Evolutionary conservation across 2,329 filamentous ascomycete genomes (phyloP), one percentile per base, ranked within the genome.

Genomic region (Colletotrichum tanaceti): DNA sequence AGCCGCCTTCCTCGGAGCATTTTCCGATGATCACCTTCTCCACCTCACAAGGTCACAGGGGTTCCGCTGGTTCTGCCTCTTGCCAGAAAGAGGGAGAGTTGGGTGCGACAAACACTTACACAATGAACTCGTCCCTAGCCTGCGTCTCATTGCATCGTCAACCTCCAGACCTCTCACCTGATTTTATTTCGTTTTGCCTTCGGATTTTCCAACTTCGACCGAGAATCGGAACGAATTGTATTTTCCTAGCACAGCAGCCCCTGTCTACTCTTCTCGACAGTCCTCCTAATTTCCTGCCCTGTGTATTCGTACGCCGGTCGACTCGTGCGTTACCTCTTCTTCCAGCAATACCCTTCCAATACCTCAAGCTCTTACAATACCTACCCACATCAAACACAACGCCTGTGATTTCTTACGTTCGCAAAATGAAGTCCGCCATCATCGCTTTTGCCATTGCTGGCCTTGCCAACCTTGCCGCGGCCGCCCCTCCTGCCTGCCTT

Each of bases 401-500:
- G 53, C 16, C n/a, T 7, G n/a, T 35, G 24, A 52, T 58, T 20
- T 24, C 18, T 49, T 22, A 13, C 44, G 35, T 24, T 28, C n/a
- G 7, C 22, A 32, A 28, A 46, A 68, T 63, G 58, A 67, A 50
- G 35, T 20, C 53, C 32, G 16, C 32, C 28, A 35, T 39, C 9
- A 61, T 69, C 62, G 53, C 71, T 52, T 32, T 61, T 2, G 52
- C 63, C 10, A 61, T 70, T 57, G 16, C 58, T 38, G 39, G 71
- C 44, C 39, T 71, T 35, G 28, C 49, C 46, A 38, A 49, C n/a
- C 39, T 73, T 24, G 59, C 50, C 49, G 46, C 65, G 20, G 68
- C 64, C 50, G 39, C 22, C 2, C 68, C 72, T 46, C 69, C 66
- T 2, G 70, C 70, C n/a, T 73, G 71, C 52, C 59, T 73, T 22